Conservation (phyloP, 2,329 filamentous ascomycete genomes). For the Clonostachys byssicola region DNA sequence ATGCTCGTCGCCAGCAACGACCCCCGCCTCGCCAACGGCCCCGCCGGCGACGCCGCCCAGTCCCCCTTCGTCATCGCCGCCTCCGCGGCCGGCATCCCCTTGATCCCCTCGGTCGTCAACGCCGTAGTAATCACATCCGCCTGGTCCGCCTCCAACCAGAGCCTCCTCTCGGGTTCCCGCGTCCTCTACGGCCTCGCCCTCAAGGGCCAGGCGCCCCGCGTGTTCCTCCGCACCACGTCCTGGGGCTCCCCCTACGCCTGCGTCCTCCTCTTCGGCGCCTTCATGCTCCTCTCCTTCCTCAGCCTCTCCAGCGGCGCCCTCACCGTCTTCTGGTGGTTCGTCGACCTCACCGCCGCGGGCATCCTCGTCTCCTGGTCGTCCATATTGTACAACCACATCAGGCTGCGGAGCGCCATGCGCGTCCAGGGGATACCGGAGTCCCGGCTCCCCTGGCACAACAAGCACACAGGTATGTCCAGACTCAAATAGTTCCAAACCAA, state of each 20-base stretch:
- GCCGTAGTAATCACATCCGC: constrained; percentile 71
- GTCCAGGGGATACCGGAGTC: constrained; percentile 45
- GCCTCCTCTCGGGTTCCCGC: constrained; percentile 54
- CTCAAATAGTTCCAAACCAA: background rate
- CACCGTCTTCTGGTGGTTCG: constrained; percentile 63
- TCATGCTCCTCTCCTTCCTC: constrained; percentile 56
- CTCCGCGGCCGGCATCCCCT: constrained; percentile 60
- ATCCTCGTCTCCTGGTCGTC: constrained; percentile 60
- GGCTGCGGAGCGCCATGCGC: constrained; percentile 48
- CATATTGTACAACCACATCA: constrained; percentile 56
- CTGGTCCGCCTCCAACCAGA: constrained; percentile 66
- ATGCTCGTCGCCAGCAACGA: constrained; percentile 58
- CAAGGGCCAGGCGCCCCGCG: constrained; percentile 51
- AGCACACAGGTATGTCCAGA: constrained; percentile 49
- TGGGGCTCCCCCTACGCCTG: constrained; percentile 60
- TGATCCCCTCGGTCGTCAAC: constrained; percentile 70
- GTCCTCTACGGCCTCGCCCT: constrained; percentile 56
- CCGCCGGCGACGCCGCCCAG: constrained; percentile 41
- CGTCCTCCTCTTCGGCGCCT: constrained; percentile 45
- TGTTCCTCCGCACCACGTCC: constrained; percentile 56
- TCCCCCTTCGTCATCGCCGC: constrained; percentile 70
- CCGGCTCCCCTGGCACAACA: constrained; percentile 58
- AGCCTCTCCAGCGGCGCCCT: constrained; percentile 51
- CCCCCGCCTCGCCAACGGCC: constrained; percentile 39
- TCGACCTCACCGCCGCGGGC: constrained; percentile 56